phyloP scores from a whole-genome alignment of 306 rosid genomes.

The Clitoria ternatea region DNA sequence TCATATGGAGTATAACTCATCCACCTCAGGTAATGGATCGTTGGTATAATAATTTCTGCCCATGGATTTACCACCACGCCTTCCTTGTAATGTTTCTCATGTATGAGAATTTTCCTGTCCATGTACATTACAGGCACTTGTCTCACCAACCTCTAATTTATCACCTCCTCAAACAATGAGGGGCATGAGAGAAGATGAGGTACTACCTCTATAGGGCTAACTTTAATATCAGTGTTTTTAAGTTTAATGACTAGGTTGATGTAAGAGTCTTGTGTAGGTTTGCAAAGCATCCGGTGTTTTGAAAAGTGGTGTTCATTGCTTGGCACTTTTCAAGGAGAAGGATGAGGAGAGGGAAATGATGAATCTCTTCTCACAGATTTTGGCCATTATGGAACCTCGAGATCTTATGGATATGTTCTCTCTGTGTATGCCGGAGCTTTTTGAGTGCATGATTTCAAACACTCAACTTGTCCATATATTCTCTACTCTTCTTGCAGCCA shows the following conservation, averaged over 20 bases:
- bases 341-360: conserved; percentile 99
- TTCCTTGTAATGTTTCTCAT: conserved; percentile 36
- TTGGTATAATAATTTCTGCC: conserved; percentile 10
- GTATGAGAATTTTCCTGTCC: conserved; percentile 46
- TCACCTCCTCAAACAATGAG: conserved; percentile 72
- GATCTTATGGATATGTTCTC: conserved; percentile 99
- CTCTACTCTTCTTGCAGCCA: conserved; percentile 78
- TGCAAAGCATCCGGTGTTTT: conserved; percentile 95
- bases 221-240: conserved; percentile 20
- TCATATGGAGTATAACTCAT: conserved; percentile 98
- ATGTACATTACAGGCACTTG: conserved; percentile 69
- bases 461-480: conserved; percentile 90
- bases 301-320: conserved; percentile 97
- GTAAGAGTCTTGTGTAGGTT: conserved; percentile 49
- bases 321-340: conserved; percentile 94
- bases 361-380: conserved; percentile 87
- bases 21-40: conserved; percentile 78
- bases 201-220: conserved; percentile 26
- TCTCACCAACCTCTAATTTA: conserved; percentile 71
- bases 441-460: conserved; percentile 93
- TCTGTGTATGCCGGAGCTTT: conserved; percentile 96
- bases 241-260: conserved; percentile 27
- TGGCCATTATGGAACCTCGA: conserved; percentile 96
- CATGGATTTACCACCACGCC: conserved; percentile 23
- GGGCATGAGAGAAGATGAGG: conserved; percentile 99